Evolutionary conservation across 2,329 filamentous ascomycete species (phyloP).

Genomic region (Epichloe brachyelytri): DNA sequence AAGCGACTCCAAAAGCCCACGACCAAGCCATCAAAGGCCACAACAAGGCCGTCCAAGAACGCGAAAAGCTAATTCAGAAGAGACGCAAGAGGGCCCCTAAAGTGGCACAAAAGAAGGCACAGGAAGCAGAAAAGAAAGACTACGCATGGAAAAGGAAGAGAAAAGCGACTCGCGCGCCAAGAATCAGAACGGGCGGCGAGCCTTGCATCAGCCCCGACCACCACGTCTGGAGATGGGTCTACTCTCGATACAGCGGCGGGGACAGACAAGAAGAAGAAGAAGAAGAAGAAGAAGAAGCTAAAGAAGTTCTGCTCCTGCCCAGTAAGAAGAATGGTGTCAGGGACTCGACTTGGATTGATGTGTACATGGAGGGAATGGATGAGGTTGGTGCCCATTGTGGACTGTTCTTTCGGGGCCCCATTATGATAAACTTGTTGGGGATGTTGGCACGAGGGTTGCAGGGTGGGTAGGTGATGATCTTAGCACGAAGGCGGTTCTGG

Average conservation of each 20-base stretch:
- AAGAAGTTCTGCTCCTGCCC: slow-evolving; percentile 73
- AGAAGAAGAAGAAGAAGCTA: slow-evolving; percentile 33
- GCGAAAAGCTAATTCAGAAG: slow-evolving; percentile 46
- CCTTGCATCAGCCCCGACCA: neutral
- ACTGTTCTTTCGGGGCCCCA: slow-evolving; percentile 59
- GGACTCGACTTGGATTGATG: slow-evolving; percentile 63
- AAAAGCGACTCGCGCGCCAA: slow-evolving; percentile 15
- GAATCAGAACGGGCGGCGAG: slow-evolving; percentile 7
- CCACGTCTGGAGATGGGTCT: neutral
- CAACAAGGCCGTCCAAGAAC: slow-evolving; percentile 49
- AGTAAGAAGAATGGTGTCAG: slow-evolving; percentile 36
- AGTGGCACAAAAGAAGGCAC: slow-evolving; percentile 27
- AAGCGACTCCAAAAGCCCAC: slow-evolving; percentile 47
- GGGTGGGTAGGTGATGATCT: slow-evolving; percentile 57
- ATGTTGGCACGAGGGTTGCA: slow-evolving; percentile 54
- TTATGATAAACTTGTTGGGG: slow-evolving; percentile 65
- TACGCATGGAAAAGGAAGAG: slow-evolving; percentile 17
- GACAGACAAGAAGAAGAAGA: slow-evolving; percentile 1
- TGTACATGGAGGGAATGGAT: slow-evolving; percentile 74
- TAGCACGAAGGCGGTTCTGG: slow-evolving; percentile 26
- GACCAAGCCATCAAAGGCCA: slow-evolving; percentile 54
- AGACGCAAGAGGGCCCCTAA: slow-evolving; percentile 32
- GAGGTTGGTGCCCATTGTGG: slow-evolving; percentile 78
- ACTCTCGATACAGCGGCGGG: neutral
- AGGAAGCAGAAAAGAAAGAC: slow-evolving; percentile 26